A percentile compares a stretch with the other conserved stretches of the same genome.
phyloP scores from a whole-genome alignment of 1,139 yeast genomes.

The Pichia sp. region DNA sequence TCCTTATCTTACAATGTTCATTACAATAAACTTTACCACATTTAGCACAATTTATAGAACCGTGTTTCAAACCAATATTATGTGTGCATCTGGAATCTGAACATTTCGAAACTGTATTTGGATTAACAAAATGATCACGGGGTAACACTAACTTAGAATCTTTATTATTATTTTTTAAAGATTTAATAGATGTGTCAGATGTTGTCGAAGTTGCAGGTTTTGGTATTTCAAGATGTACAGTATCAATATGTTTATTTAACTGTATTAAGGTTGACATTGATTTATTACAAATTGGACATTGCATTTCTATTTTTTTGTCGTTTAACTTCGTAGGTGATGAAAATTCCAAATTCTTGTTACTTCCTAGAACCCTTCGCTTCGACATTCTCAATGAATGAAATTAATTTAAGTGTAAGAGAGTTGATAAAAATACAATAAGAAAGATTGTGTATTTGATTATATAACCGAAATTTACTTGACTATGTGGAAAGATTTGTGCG shows the following conservation, averaged over 20 bases:
- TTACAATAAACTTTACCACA: slow-evolving; percentile 74
- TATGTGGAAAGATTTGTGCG: too few species aligned
- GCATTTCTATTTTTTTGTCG: not conserved
- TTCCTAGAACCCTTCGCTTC: slow-evolving; percentile 21
- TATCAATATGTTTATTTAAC: slow-evolving; percentile 69
- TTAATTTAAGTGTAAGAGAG: too few species aligned
- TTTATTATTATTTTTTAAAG: too few species aligned
- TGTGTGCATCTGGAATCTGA: slow-evolving; percentile 35
- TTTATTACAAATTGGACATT: slow-evolving; percentile 70
- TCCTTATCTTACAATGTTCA: slow-evolving; percentile 50
- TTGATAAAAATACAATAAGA: too few species aligned
- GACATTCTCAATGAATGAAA: slow-evolving; percentile 8
- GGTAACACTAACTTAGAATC: too few species aligned
- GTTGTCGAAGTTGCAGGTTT: not conserved
- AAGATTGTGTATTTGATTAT: too few species aligned
- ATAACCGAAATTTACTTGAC: too few species aligned
- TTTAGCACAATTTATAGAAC: slow-evolving; percentile 53
- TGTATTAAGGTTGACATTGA: slow-evolving; percentile 50
- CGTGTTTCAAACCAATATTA: slow-evolving; percentile 41
- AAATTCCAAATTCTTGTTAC: too few species aligned
- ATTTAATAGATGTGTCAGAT: too few species aligned
- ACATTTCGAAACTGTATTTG: slow-evolving; percentile 35
- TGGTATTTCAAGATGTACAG: slow-evolving; percentile 40
- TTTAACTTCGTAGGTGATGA: too few species aligned
- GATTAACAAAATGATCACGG: slow-evolving; percentile 56